Evolutionary conservation across 768 basidiomycete genomes (phyloP).

Genomic region (Sarcomyxa edulis): DNA sequence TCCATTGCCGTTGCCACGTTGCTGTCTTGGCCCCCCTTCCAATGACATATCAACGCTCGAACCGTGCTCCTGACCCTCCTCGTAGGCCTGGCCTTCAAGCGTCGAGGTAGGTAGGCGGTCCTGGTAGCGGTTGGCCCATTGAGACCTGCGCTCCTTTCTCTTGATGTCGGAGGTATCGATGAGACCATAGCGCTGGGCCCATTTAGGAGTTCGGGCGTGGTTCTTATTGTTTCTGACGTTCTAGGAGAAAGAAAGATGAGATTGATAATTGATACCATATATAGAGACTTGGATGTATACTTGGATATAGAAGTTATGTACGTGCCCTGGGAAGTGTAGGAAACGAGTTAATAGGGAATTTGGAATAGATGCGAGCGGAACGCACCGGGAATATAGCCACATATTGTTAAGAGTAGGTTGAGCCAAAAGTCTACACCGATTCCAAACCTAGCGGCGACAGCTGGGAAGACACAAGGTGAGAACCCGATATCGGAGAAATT

Average conservation of each 20-base stretch:
- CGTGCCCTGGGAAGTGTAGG: slow-evolving; percentile 75
- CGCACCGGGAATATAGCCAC: slow-evolving; percentile 86
- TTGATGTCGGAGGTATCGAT: slow-evolving; percentile 74
- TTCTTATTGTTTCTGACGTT: slow-evolving; percentile 97
- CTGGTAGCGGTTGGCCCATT: slow-evolving; percentile 85
- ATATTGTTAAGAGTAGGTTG: slow-evolving; percentile 83
- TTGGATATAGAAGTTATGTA: slow-evolving; percentile 92
- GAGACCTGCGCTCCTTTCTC: slow-evolving; percentile 74
- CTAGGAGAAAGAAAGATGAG: slow-evolving; percentile 29
- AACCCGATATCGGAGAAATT: neutral
- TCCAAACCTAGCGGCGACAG: slow-evolving; percentile 91
- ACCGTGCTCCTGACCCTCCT: slow-evolving; percentile 70
- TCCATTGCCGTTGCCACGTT: slow-evolving; percentile 33
- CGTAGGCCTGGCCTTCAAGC: slow-evolving; percentile 64
- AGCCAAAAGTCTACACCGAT: slow-evolving; percentile 89
- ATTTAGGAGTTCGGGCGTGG: slow-evolving; percentile 89
- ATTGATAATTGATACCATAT: neutral
- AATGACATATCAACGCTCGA: slow-evolving; percentile 35
- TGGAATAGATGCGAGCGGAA: slow-evolving; percentile 3
- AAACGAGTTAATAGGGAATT: slow-evolving; percentile 4
- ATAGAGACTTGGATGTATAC: slow-evolving; percentile 36
- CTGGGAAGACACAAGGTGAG: slow-evolving; percentile 33
- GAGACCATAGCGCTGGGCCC: slow-evolving; percentile 88
- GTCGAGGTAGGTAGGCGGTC: slow-evolving; percentile 72
- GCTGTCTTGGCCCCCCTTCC: slow-evolving; percentile 22